These are phyloP conservation scores for Eudorina sp. DNA, from an alignment of 139 green algal species.

Conservation along the genomic window DNA sequence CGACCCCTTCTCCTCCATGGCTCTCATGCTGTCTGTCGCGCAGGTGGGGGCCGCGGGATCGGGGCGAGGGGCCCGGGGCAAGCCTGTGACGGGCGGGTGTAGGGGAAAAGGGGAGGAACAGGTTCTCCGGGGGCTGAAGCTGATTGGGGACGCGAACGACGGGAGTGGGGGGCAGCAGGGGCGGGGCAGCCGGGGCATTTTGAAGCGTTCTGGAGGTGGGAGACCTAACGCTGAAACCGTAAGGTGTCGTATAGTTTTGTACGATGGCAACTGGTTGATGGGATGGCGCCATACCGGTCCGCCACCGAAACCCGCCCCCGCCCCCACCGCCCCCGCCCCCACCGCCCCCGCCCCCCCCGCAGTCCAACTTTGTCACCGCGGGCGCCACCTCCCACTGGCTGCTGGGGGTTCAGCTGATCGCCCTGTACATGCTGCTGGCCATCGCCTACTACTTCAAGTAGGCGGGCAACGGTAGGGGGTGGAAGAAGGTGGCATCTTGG, in stretches of 20 bases:
- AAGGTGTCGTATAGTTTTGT: too few species aligned
- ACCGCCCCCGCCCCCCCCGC: not conserved
- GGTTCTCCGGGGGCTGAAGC: too few species aligned
- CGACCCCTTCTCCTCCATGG: conserved; percentile 72
- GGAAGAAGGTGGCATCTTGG: too few species aligned
- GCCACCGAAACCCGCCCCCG: not conserved
- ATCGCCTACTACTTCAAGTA: conserved; percentile 47
- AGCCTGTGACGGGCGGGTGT: too few species aligned
- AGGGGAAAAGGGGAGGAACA: too few species aligned
- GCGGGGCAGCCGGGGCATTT: too few species aligned
- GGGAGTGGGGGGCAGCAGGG: not conserved
- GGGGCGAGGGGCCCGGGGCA: not conserved
- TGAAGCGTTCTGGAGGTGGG: too few species aligned
- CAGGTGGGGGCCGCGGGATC: not conserved
- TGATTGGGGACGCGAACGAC: not conserved
- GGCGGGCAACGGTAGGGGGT: too few species aligned
- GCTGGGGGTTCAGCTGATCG: conserved; percentile 46
- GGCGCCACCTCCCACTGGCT: conserved; percentile 46
- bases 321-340: too few species aligned
- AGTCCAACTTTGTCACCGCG: conserved; percentile 44
- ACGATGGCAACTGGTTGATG: too few species aligned
- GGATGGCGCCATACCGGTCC: too few species aligned
- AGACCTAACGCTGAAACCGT: too few species aligned
- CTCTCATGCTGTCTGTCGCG: conserved; percentile 70
- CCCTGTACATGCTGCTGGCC: conserved; percentile 39